Base-by-base conservation (phyloP, 1,139 yeast species). In the Saccharomyces uvarum region DNA sequence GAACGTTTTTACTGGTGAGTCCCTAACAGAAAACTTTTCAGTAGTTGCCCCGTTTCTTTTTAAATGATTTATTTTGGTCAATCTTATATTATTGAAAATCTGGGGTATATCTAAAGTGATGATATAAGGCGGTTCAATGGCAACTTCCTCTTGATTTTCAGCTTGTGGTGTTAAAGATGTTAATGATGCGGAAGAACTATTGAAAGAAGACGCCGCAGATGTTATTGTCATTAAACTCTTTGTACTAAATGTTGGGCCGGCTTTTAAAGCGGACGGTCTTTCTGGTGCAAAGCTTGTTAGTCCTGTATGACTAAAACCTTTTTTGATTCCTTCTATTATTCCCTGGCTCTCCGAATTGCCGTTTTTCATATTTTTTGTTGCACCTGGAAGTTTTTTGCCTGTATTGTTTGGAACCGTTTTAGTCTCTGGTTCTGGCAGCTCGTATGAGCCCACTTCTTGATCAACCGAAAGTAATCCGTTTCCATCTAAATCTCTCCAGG, bases 401-500 rank as follows among this genome's bases (percentile, higher is more conserved):
- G 13, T 29, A 4, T 29, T 33, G 31, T 9, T 24, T 41, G 13
- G 32, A 28, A 5, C 29, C 3, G 19, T 41, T 26, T 41, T 49
- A 31, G n/a, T 41, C 27, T 51, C 56, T 47, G 47, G 50, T 9
- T 54, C 51, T 8, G 49, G 4, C 7, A 59, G 50, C 24, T 56
- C 59, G 49, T 64, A 66, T 4, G 60, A 53, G 3, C 68, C 70
- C 3, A 54, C 47, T 21, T 63, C 60, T 55, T 67, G 73, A 28
- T 64, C 63, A 4, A 67, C 47, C 54, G 67, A 64, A n/a, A 67
- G 52, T 11, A 69, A 56, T 1, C 72, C 73, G 57, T 65, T 63
- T 1, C 73, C 73, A 49, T 68, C 71, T 6, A 69, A 66, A 54
- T 69, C 73, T 57, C 73, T 64, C 73, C 73, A 69, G 21, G 58